Base-by-base conservation (phyloP, 1,284 basidiomycete genomes). In the Fomitiporia mediterranea region DNA sequence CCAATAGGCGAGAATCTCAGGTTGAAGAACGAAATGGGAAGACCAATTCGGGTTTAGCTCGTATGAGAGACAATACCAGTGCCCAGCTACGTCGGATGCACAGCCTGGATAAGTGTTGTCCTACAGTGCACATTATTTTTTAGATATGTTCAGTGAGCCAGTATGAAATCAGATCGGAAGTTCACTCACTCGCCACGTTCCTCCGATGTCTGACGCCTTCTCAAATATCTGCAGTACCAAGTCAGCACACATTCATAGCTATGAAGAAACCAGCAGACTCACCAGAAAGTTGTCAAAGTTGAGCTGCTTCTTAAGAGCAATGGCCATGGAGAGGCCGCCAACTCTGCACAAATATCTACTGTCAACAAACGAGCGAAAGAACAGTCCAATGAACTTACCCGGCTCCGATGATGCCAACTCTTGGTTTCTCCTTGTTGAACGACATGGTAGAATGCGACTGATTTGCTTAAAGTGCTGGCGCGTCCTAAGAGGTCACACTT, bases 31-130 rank as follows among this genome's bases (percentile, higher is more conserved):
- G 62, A 70, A 79, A 62, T 72, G 71, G 11, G 63, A 65, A 19
- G 71, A 62, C 81, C 81, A 82, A 57, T 75, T 60, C 0, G 80
- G 77, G 57, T 82, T 81, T 30, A 74, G 69, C 37, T 80, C 78
- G 8, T 74, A 73, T 5, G 82, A 84, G 44, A 82, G 73, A 43
- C 74, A 77, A 63, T 82, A 82, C 75, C 79, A 80, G 62, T 81
- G 80, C 5, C 67, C 77, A 11, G 77, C 72, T 23, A 80, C 69
- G 61, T 83, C 78, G 15, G 75, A 79, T 6, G 77, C 78, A 58
- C 80, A 81, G 15, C 80, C 78, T 69, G 61, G 77, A 73, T 53
- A 73, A 59, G 48, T 64, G 43, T 67, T 68, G 56, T 62, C 64
- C 65, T 30, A 78, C 62, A n/a, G 25, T 17, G 4, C 17, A 2